phyloP scores from a whole-genome alignment of 345 rosid genomes.

The thale cress (Arabidopsis thaliana) region DNA sequence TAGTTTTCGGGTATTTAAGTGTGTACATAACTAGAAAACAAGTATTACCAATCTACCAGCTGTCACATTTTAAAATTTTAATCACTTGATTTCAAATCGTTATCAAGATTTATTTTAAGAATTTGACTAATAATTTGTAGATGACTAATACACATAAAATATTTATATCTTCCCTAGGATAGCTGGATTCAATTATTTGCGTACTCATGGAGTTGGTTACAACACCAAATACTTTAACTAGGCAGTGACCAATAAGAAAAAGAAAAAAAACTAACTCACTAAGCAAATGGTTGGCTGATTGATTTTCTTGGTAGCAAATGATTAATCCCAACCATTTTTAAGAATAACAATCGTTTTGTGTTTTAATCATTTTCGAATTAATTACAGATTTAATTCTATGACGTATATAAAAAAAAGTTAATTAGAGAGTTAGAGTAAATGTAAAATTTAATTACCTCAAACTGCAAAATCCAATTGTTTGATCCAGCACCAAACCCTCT shows the following conservation, averaged over 20 bases:
- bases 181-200: slow-evolving; percentile 46
- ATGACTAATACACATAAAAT: neutral
- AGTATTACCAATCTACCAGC: neutral
- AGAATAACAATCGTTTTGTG: neutral
- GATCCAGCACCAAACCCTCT: slow-evolving; percentile 83
- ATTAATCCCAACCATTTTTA: neutral
- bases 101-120: neutral
- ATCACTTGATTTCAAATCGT: neutral
- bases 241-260: slow-evolving; percentile 1
- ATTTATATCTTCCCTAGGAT: neutral
- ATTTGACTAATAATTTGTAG: neutral
- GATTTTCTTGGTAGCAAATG: neutral
- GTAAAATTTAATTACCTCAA: slow-evolving; percentile 64
- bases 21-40: neutral
- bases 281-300: neutral
- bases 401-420: neutral
- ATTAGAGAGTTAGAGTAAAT: neutral
- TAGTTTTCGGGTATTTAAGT: neutral
- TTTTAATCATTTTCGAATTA: neutral
- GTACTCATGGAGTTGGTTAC: slow-evolving; percentile 34
- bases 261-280: neutral
- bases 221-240: slow-evolving; percentile 33
- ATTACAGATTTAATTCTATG: neutral
- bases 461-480: slow-evolving; percentile 84
- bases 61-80: neutral